A percentile compares a stretch with the other conserved stretches of the same genome.
phyloP scores from a whole-genome alignment of 371 early-diverging fungal species.

The Rhizopus stolonifer region DNA sequence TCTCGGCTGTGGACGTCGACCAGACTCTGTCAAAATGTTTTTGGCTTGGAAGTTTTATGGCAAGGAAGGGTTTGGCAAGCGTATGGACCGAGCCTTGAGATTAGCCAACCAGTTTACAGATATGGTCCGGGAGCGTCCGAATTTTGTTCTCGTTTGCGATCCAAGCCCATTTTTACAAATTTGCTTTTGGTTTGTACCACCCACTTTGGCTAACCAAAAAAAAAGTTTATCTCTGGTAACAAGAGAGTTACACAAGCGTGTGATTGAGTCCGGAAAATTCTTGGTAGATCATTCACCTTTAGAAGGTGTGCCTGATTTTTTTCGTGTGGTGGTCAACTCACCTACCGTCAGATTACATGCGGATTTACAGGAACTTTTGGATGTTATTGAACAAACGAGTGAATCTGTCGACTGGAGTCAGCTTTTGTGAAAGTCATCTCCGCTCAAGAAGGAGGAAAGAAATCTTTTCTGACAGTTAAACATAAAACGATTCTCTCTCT shows the following conservation, averaged over 20 bases:
- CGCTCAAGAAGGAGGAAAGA: too few species aligned
- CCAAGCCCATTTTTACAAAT: conserved; percentile 53
- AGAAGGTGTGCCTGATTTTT: conserved; percentile 58
- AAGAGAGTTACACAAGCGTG: conserved; percentile 45
- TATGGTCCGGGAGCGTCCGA: conserved; percentile 28
- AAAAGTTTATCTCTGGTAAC: conserved; percentile 52
- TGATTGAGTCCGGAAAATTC: conserved; percentile 56
- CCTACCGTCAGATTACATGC: conserved; percentile 57
- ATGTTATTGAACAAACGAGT: conserved; percentile 51
- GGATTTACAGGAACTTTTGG: conserved; percentile 55
- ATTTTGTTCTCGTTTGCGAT: conserved; percentile 37
- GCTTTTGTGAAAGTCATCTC: not conserved
- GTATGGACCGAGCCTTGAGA: conserved; percentile 54
- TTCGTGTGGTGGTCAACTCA: conserved; percentile 72
- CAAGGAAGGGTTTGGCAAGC: conserved; percentile 39
- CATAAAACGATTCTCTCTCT: not conserved
- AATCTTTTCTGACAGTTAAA: too few species aligned
- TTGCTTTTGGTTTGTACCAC: conserved; percentile 72
- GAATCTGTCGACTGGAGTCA: conserved; percentile 28
- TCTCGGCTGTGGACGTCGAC: conserved; percentile 82
- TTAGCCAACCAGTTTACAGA: conserved; percentile 43
- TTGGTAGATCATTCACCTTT: conserved; percentile 70
- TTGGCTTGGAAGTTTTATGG: conserved; percentile 84
- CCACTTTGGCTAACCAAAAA: conserved; percentile 13
- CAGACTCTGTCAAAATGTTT: conserved; percentile 83